Base-by-base conservation (phyloP, 2,329 filamentous ascomycete genomes). In the Phaeophleospora eucalypticola region DNA sequence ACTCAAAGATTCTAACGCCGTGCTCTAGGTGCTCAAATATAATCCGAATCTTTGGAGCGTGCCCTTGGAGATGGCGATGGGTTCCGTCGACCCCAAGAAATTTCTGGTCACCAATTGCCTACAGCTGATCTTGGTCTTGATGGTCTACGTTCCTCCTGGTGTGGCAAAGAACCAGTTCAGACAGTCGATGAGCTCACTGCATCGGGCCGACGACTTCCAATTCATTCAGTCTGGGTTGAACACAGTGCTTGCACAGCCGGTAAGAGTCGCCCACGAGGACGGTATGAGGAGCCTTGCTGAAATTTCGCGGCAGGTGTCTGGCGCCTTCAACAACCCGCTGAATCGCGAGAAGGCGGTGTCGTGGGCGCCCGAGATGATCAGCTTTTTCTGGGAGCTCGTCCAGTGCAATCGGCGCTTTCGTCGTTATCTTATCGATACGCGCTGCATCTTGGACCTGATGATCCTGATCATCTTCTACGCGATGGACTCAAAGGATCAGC, bases 361-460 rank as follows among this genome's bases (percentile, higher is more conserved):
- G 62, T 95, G 91, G 77, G 89, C 90, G 0, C 90, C 93, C 1
- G 93, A 98, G 68, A 94, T 94, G 73, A 83, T 97, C 45, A 93
- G 96, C 79, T 77, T 98, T 2, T 96, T 97, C 64, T 98, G 93
- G 93, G 93, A 98, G 71, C 82, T 89, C 32, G 82, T 93, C 3
- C 93, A 98, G 68, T 96, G 91, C 77, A 98, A 98, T 71, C 97
- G 95, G 70, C 81, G 91, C 49, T 98, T 98, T 71, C 80, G 93
- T 24, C 89, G 89, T 1, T 98, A 96, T 68, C 93, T 98, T 61
- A 91, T 97, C 53, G 93, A 98, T 59, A 97, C 93, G 0, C 89
- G 93, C 63, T 79, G 91, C 44, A 88, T 87, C 0, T 88, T 96
- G 61, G 93, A 98, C 65, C 96, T 97, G 68, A 78, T 96, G 42